phyloP scores from a whole-genome alignment of 345 rosid species.

The Microthlaspi erraticum region DNA sequence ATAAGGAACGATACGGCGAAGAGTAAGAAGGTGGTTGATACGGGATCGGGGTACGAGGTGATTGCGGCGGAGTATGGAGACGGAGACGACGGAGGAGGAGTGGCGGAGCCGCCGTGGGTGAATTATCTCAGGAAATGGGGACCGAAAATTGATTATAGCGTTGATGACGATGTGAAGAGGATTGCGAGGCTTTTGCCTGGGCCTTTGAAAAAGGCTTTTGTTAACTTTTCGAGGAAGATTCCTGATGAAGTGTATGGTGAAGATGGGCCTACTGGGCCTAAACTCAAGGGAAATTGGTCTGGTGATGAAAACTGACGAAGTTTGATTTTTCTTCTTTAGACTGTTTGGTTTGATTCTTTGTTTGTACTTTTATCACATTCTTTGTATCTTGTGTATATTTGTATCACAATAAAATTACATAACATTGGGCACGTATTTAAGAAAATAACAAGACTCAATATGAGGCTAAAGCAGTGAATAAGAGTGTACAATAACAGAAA shows the following conservation, averaged over 20 bases:
- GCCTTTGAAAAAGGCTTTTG: conserved; percentile 56
- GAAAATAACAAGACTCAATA: too few species aligned
- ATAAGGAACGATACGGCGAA: conserved; percentile 80
- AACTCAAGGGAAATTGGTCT: conserved; percentile 63
- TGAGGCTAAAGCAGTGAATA: background rate
- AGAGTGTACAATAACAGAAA: background rate
- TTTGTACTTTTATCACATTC: background rate
- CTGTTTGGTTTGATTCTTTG: conserved; percentile 21
- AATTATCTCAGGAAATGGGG: conserved; percentile 79
- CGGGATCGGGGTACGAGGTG: conserved; percentile 48
- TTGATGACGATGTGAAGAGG: conserved; percentile 49
- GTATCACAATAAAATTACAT: too few species aligned
- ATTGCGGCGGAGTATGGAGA: conserved; percentile 61
- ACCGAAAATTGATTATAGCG: conserved; percentile 63
- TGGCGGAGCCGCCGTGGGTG: conserved; percentile 67
- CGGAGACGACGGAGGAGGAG: conserved; percentile 36
- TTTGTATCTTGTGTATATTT: background rate
- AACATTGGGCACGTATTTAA: too few species aligned
- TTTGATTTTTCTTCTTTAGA: background rate
- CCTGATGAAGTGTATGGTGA: conserved; percentile 70
- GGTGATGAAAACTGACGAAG: conserved; percentile 63
- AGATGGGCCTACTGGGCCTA: conserved; percentile 93
- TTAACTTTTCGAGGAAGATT: conserved; percentile 50
- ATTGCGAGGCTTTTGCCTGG: conserved; percentile 56
- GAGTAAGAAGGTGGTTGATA: conserved; percentile 56